Percentiles rank a stretch among this genome's conserved stretches.
Conservation (phyloP, 768 basidiomycete genomes). For the Hygrophorus pudorinus region DNA sequence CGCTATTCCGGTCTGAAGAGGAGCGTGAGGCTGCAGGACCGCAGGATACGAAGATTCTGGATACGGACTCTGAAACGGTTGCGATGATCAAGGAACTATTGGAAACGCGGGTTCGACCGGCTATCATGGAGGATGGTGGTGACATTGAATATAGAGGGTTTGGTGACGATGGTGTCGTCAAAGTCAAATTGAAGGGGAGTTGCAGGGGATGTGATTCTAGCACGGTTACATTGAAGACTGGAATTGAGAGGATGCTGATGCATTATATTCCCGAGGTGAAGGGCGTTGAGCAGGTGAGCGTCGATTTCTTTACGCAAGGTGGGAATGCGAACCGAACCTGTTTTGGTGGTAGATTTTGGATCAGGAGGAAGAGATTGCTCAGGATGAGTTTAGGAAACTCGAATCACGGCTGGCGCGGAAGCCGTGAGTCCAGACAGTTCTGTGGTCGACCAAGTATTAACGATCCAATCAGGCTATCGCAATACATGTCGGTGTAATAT, state of each 20-base stretch:
- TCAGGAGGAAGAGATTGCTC: slow-evolving; percentile 78
- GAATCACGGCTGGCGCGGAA: slow-evolving; percentile 51
- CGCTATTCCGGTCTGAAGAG: slow-evolving; percentile 78
- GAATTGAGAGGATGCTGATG: slow-evolving; percentile 98
- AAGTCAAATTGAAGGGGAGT: slow-evolving; percentile 90
- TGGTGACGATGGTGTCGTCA: slow-evolving; percentile 72
- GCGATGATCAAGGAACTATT: slow-evolving; percentile 98
- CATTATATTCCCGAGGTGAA: slow-evolving; percentile 97
- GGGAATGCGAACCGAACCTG: slow-evolving; percentile 3
- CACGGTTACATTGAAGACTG: slow-evolving; percentile 90
- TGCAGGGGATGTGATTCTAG: slow-evolving; percentile 94
- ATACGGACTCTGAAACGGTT: slow-evolving; percentile 91
- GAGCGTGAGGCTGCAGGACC: slow-evolving; percentile 77
- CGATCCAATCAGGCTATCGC: slow-evolving; percentile 23
- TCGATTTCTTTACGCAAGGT: neutral
- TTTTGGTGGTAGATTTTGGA: slow-evolving; percentile 81
- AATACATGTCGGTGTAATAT: slow-evolving; percentile 67
- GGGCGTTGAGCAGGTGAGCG: slow-evolving; percentile 73
- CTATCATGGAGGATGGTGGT: slow-evolving; percentile 98
- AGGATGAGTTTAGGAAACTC: slow-evolving; percentile 84
- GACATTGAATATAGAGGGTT: slow-evolving; percentile 96
- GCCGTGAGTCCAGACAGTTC: slow-evolving; percentile 35
- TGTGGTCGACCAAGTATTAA: slow-evolving; percentile 2
- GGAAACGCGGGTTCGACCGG: slow-evolving; percentile 90
- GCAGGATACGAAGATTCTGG: slow-evolving; percentile 88